phyloP scores from a whole-genome alignment of 176 grass and related monocot species.

The Oryza australiensis region DNA sequence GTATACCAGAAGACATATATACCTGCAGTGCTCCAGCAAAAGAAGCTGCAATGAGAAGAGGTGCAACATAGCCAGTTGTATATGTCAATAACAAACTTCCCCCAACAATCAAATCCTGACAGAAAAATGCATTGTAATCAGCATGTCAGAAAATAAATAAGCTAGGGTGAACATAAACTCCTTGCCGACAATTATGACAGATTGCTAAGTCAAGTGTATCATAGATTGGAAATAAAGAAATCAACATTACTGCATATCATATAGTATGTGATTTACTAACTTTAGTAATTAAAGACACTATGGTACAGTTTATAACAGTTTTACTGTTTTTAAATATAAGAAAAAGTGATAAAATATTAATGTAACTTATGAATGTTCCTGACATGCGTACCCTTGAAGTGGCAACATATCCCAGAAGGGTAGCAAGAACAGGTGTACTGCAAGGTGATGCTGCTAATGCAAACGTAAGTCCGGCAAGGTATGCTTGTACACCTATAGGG shows the following conservation, averaged over 20 bases:
- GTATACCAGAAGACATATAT: neutral
- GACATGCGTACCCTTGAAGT: conserved; percentile 77
- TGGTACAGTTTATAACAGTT: neutral
- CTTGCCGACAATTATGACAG: conserved; percentile 4
- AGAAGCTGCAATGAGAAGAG: conserved; percentile 94
- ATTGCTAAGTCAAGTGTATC: neutral
- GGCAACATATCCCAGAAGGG: conserved; percentile 91
- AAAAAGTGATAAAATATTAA: neutral
- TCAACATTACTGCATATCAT: neutral
- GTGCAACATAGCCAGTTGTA: conserved; percentile 91
- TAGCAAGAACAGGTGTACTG: conserved; percentile 96
- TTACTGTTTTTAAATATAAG: neutral
- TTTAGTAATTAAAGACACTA: neutral
- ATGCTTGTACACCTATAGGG: conserved; percentile 85
- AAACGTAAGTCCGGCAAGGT: conserved; percentile 96
- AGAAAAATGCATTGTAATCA: conserved; percentile 17
- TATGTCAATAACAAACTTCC: conserved; percentile 93
- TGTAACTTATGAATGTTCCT: conserved; percentile 3
- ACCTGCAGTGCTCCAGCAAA: conserved; percentile 98
- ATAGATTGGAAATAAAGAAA: neutral
- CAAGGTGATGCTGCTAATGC: conserved; percentile 95
- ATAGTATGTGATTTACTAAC: neutral
- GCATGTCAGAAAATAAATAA: conserved; percentile 18
- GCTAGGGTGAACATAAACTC: neutral
- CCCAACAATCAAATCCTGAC: conserved; percentile 82